phyloP scores from a whole-genome alignment of 805 yeast genomes.

The Candida loeiensis region DNA sequence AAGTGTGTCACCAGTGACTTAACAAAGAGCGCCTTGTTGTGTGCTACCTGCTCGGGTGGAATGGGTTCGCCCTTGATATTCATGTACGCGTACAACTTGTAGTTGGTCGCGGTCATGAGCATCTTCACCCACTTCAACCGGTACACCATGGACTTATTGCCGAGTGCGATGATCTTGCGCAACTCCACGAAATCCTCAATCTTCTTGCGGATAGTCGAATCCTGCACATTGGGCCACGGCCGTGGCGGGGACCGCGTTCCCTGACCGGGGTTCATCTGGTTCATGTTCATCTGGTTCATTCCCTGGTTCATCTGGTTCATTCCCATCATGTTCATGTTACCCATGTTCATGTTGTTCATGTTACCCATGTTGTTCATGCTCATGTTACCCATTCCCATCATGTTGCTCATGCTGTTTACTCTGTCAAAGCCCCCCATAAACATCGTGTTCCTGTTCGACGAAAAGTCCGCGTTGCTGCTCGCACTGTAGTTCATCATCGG shows the following conservation, averaged over 20 bases:
- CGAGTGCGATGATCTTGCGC: constrained; percentile 36
- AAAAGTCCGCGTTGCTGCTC: constrained; percentile 1
- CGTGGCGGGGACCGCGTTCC: constrained; percentile 1
- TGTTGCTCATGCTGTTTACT: constrained; percentile 2
- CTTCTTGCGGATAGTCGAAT: constrained; percentile 26
- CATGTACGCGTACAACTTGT: constrained; percentile 36
- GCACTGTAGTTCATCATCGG: constrained; percentile 5
- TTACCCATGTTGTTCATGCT: constrained; percentile 14
- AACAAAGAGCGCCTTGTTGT: constrained; percentile 34
- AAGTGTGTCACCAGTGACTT: constrained; percentile 39
- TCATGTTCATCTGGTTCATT: neutral
- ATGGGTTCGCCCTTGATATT: constrained; percentile 41
- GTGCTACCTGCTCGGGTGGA: constrained; percentile 24
- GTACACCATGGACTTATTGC: constrained; percentile 40
- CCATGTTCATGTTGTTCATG: constrained; percentile 16
- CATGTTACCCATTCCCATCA: constrained; percentile 13
- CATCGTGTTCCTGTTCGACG: no score
- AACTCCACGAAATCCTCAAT: constrained; percentile 33
- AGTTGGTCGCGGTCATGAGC: constrained; percentile 38
- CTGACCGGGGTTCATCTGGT: constrained; percentile 7
- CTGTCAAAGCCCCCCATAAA: neutral
- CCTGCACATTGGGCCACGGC: constrained; percentile 16
- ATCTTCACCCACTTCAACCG: constrained; percentile 42
- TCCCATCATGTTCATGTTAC: constrained; percentile 6
- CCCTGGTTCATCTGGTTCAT: constrained; percentile 4